These are phyloP conservation scores for Tephrocybe sp. DNA, from an alignment of 768 basidiomycete genomes.

Conservation along the genomic window DNA sequence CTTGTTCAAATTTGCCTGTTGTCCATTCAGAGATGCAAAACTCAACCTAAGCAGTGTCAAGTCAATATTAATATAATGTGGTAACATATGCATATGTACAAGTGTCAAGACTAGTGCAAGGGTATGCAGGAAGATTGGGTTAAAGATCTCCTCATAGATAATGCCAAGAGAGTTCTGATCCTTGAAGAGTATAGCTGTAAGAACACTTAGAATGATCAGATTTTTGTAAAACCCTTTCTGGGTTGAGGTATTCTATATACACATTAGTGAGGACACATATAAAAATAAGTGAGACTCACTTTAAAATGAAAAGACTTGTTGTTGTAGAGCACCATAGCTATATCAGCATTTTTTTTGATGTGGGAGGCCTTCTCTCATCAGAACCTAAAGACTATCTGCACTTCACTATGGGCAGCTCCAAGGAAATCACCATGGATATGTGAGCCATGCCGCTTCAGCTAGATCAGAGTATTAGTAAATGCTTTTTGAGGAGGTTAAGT, in stretches of 20 bases:
- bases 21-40: constrained; percentile 5
- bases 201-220: not conserved
- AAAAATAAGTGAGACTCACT: not conserved
- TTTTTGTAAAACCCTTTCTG: not conserved
- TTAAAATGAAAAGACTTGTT: not conserved
- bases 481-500: not conserved
- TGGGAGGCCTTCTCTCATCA: not conserved
- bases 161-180: not conserved
- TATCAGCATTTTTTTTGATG: not conserved
- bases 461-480: not conserved
- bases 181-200: not conserved
- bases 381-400: not conserved
- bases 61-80: not conserved
- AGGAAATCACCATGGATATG: not conserved
- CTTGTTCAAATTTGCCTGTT: not conserved
- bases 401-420: not conserved
- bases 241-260: not conserved
- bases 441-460: not conserved
- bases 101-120: not conserved
- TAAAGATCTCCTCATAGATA: not conserved
- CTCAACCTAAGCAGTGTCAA: not conserved
- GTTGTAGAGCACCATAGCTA: not conserved
- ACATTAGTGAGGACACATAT: not conserved
- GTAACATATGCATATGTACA: not conserved
- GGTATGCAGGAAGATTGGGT: not conserved